Conservation (phyloP, 2,329 filamentous ascomycete genomes). For the Thelonectria blattea region DNA sequence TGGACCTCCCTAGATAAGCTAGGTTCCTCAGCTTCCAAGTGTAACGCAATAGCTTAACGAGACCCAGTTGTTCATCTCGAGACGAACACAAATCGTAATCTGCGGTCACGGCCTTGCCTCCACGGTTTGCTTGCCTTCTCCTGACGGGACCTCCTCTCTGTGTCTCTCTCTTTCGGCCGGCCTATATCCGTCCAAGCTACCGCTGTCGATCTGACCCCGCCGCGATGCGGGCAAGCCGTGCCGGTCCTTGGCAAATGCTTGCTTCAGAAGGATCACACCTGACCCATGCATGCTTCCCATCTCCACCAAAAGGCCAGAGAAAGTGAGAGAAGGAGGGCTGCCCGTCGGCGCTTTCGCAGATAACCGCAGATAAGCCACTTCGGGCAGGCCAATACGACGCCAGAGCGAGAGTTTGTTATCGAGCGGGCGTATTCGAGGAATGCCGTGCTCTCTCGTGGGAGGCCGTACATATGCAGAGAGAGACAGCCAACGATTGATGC, state of each 20-base stretch:
- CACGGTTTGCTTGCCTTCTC: no score
- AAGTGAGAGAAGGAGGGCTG: background rate
- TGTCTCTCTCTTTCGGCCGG: background rate
- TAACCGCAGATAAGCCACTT: background rate
- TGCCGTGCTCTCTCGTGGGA: background rate
- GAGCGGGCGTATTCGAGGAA: background rate
- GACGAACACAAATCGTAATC: background rate
- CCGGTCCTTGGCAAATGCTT: slow-evolving; percentile 10
- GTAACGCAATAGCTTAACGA: background rate
- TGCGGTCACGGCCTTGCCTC: background rate
- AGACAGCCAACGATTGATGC: background rate
- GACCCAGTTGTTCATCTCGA: background rate
- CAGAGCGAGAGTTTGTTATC: background rate
- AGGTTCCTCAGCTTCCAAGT: background rate
- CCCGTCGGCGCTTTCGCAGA: background rate
- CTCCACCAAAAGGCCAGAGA: background rate
- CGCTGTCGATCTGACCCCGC: slow-evolving; percentile 5
- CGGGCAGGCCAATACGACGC: background rate
- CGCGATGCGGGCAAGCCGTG: slow-evolving; percentile 8
- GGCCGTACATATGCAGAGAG: no score
- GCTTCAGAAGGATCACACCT: slow-evolving; percentile 1
- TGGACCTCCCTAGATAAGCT: slow-evolving; percentile 1
- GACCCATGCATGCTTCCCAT: background rate
- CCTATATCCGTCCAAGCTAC: background rate
- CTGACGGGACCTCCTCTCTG: no score